Base-by-base conservation (phyloP, 2,329 filamentous ascomycete species). In the Ophiostoma sp. region DNA sequence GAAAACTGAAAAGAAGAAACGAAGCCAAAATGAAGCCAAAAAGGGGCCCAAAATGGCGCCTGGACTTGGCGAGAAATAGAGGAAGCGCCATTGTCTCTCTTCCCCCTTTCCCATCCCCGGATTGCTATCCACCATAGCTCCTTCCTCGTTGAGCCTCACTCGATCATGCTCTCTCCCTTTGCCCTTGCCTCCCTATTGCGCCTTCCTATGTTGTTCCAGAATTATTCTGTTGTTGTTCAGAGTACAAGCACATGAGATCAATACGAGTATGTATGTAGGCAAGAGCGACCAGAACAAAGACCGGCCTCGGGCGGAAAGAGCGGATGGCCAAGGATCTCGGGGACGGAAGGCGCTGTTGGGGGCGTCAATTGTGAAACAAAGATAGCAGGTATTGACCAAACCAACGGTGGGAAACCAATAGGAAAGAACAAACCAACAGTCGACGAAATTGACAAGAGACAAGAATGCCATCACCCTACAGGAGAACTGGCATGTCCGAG, bases 381-480 rank as follows among this genome's bases (percentile, higher is more conserved):
- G 8, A 59, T 59, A 25, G 55, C 31, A n/a, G 57, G 31, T 36
- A 36, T 36, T 61, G 57, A 8, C 25, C 22, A 28, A 55, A 22
- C 4, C 7, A 22, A 42, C 39, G 39, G 39, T 11, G 39, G 39
- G 39, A 42, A 42, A 8, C 15, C 42, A 19, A 48, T 19, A 48
- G 42, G 42, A 42, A 36, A 64, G 39, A 22, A 7, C 59, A 25
- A 48, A 15, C 15, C 15, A 42, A 8, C n/a, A n/a, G n/a, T n/a
- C n/a, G n/a, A n/a, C n/a, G n/a, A n/a, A n/a, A n/a, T n/a, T 59
- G 33, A 17, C 59, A 64, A 64, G 59, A 39, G 59, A 25, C 33
- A 64, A 39, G n/a, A 64, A 64, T 64, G 33, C 33, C 59, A 42
- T 64, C n/a, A n/a, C 59, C 33, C 59, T 15, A 33, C 33, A 42